Evolutionary conservation across 2,329 filamentous ascomycete genomes (phyloP).

Genomic region (Ophiostoma angusticollis): DNA sequence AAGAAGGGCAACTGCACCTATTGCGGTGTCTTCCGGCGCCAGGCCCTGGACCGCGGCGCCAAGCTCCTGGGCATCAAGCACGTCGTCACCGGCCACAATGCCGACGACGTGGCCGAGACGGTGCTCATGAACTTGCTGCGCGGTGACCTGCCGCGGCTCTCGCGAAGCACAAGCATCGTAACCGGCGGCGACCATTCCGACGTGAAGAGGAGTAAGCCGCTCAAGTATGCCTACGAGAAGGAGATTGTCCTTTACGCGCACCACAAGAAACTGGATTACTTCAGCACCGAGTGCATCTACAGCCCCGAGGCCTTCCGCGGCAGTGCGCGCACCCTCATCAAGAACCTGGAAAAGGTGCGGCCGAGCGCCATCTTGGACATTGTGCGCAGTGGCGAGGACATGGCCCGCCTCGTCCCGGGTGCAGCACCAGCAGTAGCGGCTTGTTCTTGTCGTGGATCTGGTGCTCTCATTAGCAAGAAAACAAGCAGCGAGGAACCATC

Average conservation of each 20-base stretch:
- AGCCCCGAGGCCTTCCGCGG: constrained; percentile 93
- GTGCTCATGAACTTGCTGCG: constrained; percentile 94
- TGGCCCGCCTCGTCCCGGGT: constrained; percentile 72
- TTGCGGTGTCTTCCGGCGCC: constrained; percentile 88
- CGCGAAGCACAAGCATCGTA: constrained; percentile 80
- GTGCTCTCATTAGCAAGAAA: not conserved
- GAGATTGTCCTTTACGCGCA: constrained; percentile 97
- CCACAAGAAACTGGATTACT: constrained; percentile 94
- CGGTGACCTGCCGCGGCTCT: constrained; percentile 76
- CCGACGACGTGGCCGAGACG: constrained; percentile 93
- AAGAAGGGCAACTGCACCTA: constrained; percentile 99
- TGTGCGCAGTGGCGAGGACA: constrained; percentile 88
- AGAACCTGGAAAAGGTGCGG: constrained; percentile 83
- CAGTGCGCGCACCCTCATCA: constrained; percentile 81
- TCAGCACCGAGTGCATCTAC: constrained; percentile 97
- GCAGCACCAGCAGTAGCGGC: constrained; percentile 24
- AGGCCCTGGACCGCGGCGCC: constrained; percentile 85
- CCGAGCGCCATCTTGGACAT: constrained; percentile 93
- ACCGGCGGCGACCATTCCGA: constrained; percentile 67
- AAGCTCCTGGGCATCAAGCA: constrained; percentile 79
- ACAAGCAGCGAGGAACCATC: not conserved
- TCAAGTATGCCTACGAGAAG: constrained; percentile 98
- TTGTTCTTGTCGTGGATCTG: constrained; percentile 6
- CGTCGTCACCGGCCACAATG: constrained; percentile 95
- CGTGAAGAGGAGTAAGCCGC: constrained; percentile 87